Conservation (phyloP, 495 filamentous ascomycete genomes). For the Sphaerosporella brunnea region DNA sequence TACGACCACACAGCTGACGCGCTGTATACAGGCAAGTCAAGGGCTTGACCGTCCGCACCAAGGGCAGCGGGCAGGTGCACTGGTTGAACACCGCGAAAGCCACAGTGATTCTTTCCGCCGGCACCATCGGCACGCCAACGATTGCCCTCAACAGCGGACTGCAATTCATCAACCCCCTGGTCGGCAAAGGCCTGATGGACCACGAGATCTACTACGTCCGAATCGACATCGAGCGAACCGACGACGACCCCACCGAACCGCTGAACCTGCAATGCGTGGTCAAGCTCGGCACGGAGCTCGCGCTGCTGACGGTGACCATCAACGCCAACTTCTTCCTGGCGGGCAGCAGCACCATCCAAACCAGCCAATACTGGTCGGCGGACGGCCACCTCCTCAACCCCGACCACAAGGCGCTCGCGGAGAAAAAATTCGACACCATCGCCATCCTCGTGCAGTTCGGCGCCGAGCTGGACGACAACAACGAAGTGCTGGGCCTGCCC, state of each 20-base stretch:
- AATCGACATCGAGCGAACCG: neutral
- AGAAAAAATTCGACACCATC: neutral
- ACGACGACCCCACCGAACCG: neutral
- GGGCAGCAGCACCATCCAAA: neutral
- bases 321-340: neutral
- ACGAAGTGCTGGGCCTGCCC: neutral
- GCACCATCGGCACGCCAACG: neutral
- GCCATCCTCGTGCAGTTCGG: neutral
- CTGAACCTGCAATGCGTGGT: neutral
- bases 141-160: neutral
- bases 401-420: neutral
- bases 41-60: neutral
- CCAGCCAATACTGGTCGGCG: neutral
- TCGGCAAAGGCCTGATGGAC: neutral
- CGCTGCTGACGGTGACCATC: slow-evolving; percentile 2
- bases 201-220: neutral
- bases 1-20: too few species aligned
- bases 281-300: neutral
- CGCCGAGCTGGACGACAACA: slow-evolving; percentile 1
- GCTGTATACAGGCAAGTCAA: neutral
- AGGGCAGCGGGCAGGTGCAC: neutral
- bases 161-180: neutral
- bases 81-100: neutral
- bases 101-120: neutral
- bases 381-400: neutral